phyloP scores from a whole-genome alignment of 148 eudicot species.

The Persicaria maculosa region DNA sequence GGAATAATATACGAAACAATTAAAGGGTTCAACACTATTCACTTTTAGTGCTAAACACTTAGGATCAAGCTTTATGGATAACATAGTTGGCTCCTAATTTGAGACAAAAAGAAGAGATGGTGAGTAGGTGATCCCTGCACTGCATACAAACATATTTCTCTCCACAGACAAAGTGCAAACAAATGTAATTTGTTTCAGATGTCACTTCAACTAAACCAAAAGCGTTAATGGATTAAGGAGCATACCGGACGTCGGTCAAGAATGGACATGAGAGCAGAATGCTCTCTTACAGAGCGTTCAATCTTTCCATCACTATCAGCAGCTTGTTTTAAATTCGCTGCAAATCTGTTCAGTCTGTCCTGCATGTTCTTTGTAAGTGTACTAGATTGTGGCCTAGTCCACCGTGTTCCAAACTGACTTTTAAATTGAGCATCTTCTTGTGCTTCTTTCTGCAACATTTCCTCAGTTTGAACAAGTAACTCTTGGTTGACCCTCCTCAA shows the following conservation, averaged over 20 bases:
- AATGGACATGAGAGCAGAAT: conserved; percentile 81
- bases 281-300: conserved; percentile 89
- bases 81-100: background rate
- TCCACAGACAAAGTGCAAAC: background rate
- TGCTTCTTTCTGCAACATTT: conserved; percentile 89
- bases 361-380: conserved; percentile 85
- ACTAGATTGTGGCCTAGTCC: conserved; percentile 98
- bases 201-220: background rate
- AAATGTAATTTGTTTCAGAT: background rate
- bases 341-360: conserved; percentile 89
- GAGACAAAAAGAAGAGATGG: background rate
- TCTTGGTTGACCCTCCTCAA: conserved; percentile 92
- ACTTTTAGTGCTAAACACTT: background rate
- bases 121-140: background rate
- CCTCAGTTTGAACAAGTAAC: conserved; percentile 86
- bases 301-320: conserved; percentile 92
- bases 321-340: conserved; percentile 92
- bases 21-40: background rate
- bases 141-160: background rate
- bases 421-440: conserved; percentile 90
- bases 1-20: background rate
- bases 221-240: background rate
- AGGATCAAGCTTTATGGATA: background rate
- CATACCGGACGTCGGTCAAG: conserved; percentile 87
- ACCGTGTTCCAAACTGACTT: conserved; percentile 85